Conservation (phyloP, 139 green algal species). For the Limnomonas spitsbergensis region DNA sequence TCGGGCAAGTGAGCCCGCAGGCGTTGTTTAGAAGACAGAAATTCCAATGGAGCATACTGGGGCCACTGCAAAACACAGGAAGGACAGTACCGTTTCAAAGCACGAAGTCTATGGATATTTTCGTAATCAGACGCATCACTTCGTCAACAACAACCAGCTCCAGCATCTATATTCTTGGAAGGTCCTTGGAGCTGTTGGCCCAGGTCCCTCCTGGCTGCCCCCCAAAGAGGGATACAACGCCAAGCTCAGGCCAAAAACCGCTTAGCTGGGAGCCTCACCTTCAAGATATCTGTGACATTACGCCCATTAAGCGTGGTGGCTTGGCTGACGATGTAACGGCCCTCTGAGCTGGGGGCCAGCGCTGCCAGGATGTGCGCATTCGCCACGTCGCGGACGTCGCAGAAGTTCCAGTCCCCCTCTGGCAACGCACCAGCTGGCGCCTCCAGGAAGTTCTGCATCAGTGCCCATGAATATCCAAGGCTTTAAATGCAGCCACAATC, state of each 20-base stretch:
- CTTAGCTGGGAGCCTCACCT: too few relatives aligned
- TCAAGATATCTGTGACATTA: conserved; percentile 21
- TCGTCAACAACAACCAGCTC: too few relatives aligned
- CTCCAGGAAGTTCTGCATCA: conserved; percentile 21
- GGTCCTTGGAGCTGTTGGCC: background rate
- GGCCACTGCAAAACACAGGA: too few relatives aligned
- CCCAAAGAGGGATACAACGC: too few relatives aligned
- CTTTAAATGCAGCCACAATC: background rate
- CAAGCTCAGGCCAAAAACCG: too few relatives aligned
- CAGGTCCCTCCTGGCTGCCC: background rate
- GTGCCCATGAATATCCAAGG: background rate
- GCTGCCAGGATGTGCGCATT: conserved; percentile 37
- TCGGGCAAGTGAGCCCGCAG: too few relatives aligned
- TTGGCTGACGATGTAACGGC: conserved; percentile 35
- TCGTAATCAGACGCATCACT: too few relatives aligned
- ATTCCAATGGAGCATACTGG: too few relatives aligned
- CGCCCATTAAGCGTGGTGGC: background rate
- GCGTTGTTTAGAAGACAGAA: too few relatives aligned
- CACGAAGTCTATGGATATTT: too few relatives aligned
- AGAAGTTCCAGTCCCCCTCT: conserved; percentile 35
- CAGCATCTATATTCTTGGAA: too few relatives aligned
- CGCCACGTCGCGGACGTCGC: conserved; percentile 35
- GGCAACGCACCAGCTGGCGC: conserved; percentile 37
- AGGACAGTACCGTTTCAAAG: too few relatives aligned
- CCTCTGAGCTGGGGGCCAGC: background rate